Conservation (phyloP, 1,284 basidiomycete genomes). For the Phenoliferia sp. region DNA sequence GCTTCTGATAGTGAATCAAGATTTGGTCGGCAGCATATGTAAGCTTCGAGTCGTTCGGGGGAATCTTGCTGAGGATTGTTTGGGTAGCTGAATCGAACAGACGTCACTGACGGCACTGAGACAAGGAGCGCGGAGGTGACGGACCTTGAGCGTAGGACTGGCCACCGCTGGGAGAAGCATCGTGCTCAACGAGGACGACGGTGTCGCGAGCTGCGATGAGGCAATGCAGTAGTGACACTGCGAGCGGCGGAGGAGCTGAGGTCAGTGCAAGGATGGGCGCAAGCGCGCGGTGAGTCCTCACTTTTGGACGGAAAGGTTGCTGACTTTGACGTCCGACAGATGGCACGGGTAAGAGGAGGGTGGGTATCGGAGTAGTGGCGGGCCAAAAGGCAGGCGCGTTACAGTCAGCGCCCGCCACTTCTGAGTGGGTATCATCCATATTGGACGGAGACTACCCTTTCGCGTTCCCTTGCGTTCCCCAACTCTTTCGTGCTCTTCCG, state of each 20-base stretch:
- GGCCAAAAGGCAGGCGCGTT: too few species aligned
- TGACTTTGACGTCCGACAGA: too few species aligned
- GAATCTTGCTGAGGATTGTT: constrained; percentile 90
- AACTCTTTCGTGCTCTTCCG: too few species aligned
- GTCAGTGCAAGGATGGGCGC: not conserved
- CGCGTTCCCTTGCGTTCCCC: too few species aligned
- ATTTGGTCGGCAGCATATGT: constrained; percentile 83
- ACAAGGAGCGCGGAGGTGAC: constrained; percentile 24
- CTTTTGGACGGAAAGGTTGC: not conserved
- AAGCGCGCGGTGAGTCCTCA: not conserved
- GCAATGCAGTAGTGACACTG: constrained; percentile 62
- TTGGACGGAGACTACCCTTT: too few species aligned
- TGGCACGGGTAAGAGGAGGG: too few species aligned
- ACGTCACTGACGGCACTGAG: not conserved
- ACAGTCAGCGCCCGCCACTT: too few species aligned
- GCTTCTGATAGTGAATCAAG: constrained; percentile 81
- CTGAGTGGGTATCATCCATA: too few species aligned
- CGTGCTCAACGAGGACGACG: constrained; percentile 76
- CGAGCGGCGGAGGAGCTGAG: not conserved
- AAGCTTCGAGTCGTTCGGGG: constrained; percentile 86
- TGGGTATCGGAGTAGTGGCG: too few species aligned
- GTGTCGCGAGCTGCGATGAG: constrained; percentile 68
- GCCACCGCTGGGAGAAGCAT: constrained; percentile 49
- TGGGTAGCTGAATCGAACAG: constrained; percentile 66
- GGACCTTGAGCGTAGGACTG: constrained; percentile 76